Percentiles rank a stretch among this genome's conserved stretches.
phyloP scores from a whole-genome alignment of 2,329 filamentous ascomycete genomes.

The Coleophoma crateriformis region DNA sequence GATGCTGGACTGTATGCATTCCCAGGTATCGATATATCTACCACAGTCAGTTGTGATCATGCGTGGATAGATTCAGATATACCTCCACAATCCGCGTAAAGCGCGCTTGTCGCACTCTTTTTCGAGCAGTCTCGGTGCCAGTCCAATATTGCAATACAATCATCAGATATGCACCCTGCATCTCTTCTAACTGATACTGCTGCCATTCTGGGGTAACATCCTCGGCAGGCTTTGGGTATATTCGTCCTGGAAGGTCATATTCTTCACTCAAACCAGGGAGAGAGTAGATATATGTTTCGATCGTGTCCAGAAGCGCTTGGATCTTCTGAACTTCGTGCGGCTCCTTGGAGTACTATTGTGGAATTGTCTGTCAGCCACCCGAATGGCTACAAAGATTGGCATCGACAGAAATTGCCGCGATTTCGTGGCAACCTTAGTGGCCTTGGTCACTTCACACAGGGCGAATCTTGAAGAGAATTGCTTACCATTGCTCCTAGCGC shows the following conservation, averaged over 20 bases:
- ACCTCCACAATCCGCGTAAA: constrained; percentile 22
- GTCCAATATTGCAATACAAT: constrained; percentile 26
- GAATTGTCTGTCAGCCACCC: no score
- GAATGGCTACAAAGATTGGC: no score
- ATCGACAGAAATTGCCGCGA: no score
- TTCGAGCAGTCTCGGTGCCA: constrained; percentile 19
- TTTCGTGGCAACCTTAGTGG: no score
- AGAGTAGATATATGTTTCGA: constrained; percentile 22
- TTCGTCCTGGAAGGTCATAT: constrained; percentile 20
- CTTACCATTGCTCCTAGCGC: constrained; percentile 25
- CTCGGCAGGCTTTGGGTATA: constrained; percentile 16
- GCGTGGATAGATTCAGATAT: constrained; percentile 4
- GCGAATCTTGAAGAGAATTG: background rate
- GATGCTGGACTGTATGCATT: constrained; percentile 18
- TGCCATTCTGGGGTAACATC: constrained; percentile 20
- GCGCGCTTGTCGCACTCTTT: constrained; percentile 22
- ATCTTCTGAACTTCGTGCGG: constrained; percentile 13
- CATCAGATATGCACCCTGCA: constrained; percentile 26
- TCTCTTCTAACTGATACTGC: constrained; percentile 23
- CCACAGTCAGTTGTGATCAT: background rate
- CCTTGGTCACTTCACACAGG: no score
- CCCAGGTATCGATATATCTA: constrained; percentile 23
- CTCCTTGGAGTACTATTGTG: constrained; percentile 19
- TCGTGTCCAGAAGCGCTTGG: constrained; percentile 19
- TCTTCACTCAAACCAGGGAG: constrained; percentile 21